Conservation (phyloP, 192 early-diverging fungal genomes). For the Chytriomyces hyalinus region DNA sequence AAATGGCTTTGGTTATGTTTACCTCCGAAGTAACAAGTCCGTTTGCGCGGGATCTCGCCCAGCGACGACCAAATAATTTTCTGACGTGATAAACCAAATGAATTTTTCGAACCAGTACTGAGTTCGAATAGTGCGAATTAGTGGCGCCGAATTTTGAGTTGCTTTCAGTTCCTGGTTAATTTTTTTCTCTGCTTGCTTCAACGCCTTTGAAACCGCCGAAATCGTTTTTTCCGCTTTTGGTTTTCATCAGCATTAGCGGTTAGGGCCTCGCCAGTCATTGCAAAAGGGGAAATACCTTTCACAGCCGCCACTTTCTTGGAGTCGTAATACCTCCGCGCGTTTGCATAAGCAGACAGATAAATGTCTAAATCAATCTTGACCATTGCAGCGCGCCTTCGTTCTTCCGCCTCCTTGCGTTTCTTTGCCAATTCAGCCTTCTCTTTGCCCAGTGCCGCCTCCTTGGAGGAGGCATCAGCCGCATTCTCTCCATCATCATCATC, state of each 20-base stretch:
- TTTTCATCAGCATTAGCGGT: neutral
- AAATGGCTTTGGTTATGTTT: slow-evolving; percentile 26
- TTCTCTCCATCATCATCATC: slow-evolving; percentile 53
- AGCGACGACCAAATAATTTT: slow-evolving; percentile 91
- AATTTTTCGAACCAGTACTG: slow-evolving; percentile 99
- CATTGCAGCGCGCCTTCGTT: neutral
- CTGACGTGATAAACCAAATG: slow-evolving; percentile 90
- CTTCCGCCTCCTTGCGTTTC: slow-evolving; percentile 39
- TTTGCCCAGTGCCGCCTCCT: slow-evolving; percentile 39
- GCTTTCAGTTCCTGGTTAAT: slow-evolving; percentile 81
- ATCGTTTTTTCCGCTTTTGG: slow-evolving; percentile 73
- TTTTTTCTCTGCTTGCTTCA: slow-evolving; percentile 90
- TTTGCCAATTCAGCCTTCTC: slow-evolving; percentile 48
- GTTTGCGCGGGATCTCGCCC: slow-evolving; percentile 94
- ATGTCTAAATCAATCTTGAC: slow-evolving; percentile 86
- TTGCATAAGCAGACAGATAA: slow-evolving; percentile 83
- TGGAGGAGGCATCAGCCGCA: slow-evolving; percentile 31
- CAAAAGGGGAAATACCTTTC: slow-evolving; percentile 53
- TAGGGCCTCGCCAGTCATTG: neutral
- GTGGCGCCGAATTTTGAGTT: slow-evolving; percentile 68
- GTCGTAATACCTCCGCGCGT: slow-evolving; percentile 89
- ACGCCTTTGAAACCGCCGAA: slow-evolving; percentile 79
- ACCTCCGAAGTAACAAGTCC: slow-evolving; percentile 83
- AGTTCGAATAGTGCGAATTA: slow-evolving; percentile 85
- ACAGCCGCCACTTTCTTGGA: slow-evolving; percentile 78